Percentiles rank a stretch among this genome's conserved stretches.
phyloP scores from a whole-genome alignment of 2,329 filamentous ascomycete species.

The Boeremia lycopersici region DNA sequence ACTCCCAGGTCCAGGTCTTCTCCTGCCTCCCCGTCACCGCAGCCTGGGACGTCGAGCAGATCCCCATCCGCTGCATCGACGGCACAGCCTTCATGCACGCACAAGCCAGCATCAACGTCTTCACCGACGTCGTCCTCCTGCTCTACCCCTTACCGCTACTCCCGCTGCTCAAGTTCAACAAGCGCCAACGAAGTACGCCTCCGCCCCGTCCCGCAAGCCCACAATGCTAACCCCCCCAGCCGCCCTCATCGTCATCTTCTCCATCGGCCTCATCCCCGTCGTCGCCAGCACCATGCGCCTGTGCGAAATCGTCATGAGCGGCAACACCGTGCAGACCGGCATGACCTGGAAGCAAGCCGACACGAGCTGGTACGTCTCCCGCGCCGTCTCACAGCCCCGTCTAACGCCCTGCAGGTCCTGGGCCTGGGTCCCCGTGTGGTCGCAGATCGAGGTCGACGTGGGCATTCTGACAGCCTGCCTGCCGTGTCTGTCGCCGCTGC shows the following conservation, averaged over 20 bases:
- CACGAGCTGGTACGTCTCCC: conserved; percentile 26
- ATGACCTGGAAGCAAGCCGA: conserved; percentile 27
- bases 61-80: conserved; percentile 27
- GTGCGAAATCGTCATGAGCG: conserved; percentile 32
- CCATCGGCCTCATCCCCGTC: conserved; percentile 35
- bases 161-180: conserved; percentile 32
- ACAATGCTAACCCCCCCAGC: conserved; percentile 11
- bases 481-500: conserved; percentile 31
- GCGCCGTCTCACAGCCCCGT: neutral
- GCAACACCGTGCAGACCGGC: conserved; percentile 13
- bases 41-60: conserved; percentile 26
- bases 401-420: conserved; percentile 20
- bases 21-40: conserved; percentile 28
- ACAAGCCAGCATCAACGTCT: conserved; percentile 34
- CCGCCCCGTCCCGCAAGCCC: neutral
- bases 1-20: conserved; percentile 25
- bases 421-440: conserved; percentile 39
- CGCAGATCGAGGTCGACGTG: conserved; percentile 39
- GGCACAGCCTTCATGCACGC: conserved; percentile 25
- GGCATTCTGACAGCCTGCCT: conserved; percentile 38
- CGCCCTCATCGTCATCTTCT: conserved; percentile 34
- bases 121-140: conserved; percentile 31
- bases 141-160: conserved; percentile 34
- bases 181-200: conserved; percentile 31
- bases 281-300: conserved; percentile 36